Base-by-base conservation (phyloP, 805 yeast genomes). In the Saccharomyces eubayanus region DNA sequence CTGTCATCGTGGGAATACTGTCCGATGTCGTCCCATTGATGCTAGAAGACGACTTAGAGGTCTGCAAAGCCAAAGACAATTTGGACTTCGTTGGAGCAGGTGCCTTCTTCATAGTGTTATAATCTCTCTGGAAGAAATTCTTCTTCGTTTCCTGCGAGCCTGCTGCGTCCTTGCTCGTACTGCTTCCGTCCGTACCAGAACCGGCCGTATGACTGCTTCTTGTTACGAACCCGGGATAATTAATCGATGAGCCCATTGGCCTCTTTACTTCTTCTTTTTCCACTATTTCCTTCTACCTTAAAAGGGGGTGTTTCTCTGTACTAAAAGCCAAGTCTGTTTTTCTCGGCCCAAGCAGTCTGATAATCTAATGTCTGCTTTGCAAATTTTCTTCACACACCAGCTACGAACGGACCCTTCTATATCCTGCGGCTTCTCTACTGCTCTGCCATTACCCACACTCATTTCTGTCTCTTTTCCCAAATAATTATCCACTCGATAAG, bases 21-120 rank as follows among this genome's bases (percentile, higher is more conserved):
- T 27, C 43, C 28, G 16, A 45, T 46, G n/a, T 41, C 36, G n/a
- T 36, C 41, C 43, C 47, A 24, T 10, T 47, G 36, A 11, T 28
- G n/a, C 49, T 51, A 20, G 31, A 27, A 6, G 12, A 36, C 14
- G 36, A 6, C 6, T 46, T 50, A 9, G 54, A 54, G 28, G 52
- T 53, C 43, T 63, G 62, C 24, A 64, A 47, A 20, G 68, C 68
- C 46, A 64, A 51, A 16, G 68, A 64, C 28, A 64, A 53, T 41
- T 63, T 64, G n/a, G 68, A 64, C 43, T 53, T 54, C 14, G 59
- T 54, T 11, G 48, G 48, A 27, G 30, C 12, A 8, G 48, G 48
- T 10, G 29, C 30, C 30, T 46, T 28, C 29, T 28, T 27, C 48
- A 28, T 46, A 6, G 28, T 46, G 43, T 45, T 40, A 41, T 46